These are phyloP conservation scores for Malus sieversii DNA, from an alignment of 306 rosid genomes.

Conservation along the genomic window DNA sequence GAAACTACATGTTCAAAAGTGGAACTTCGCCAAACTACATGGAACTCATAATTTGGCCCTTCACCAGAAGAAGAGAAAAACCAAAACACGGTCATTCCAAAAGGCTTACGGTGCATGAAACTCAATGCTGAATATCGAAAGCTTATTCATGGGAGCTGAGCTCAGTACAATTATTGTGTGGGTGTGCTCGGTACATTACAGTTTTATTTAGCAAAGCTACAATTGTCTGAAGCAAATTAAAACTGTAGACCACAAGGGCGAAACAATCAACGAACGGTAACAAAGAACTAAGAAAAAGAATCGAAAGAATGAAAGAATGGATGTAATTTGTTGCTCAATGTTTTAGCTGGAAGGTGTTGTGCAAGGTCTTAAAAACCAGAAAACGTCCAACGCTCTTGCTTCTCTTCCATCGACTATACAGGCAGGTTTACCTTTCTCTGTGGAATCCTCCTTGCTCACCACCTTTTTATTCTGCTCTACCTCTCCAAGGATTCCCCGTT, in stretches of 20 bases:
- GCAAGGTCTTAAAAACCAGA: slow-evolving; percentile 98
- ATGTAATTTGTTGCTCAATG: neutral
- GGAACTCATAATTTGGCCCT: no score
- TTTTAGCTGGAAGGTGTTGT: slow-evolving; percentile 51
- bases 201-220: slow-evolving; percentile 9
- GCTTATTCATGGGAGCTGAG: slow-evolving; percentile 12
- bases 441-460: slow-evolving; percentile 25
- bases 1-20: no score
- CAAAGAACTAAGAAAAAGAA: neutral
- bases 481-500: slow-evolving; percentile 51
- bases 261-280: neutral
- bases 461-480: slow-evolving; percentile 39
- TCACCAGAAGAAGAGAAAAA: no score
- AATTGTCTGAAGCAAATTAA: neutral
- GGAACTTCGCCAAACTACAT: no score
- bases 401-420: slow-evolving; percentile 53
- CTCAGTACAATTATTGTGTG: slow-evolving; percentile 18
- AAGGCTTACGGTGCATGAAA: neutral
- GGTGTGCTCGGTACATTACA: slow-evolving; percentile 11
- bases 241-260: neutral
- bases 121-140: neutral
- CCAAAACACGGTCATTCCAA: neutral
- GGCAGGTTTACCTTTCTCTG: slow-evolving; percentile 34
- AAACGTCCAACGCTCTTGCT: slow-evolving; percentile 63
- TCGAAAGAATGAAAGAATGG: slow-evolving; percentile 45